Percentiles rank a stretch among this genome's conserved stretches.
Conservation (phyloP, 441 rosid genomes). For the Brassica balearica region DNA sequence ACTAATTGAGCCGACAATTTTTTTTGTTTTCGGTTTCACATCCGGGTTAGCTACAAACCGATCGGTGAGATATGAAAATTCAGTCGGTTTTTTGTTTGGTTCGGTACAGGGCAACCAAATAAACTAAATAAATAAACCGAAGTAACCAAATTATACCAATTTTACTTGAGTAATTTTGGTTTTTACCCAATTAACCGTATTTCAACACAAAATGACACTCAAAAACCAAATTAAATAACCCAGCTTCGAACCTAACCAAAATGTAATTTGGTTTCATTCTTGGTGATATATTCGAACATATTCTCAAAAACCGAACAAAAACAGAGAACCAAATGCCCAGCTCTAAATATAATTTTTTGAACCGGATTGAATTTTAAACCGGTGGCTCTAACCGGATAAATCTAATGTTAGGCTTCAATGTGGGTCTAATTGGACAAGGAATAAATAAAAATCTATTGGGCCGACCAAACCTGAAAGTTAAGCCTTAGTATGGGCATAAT, state of each 20-base stretch:
- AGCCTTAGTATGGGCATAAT: slow-evolving; percentile 23
- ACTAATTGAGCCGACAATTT: background rate
- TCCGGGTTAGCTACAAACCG: background rate
- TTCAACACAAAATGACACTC: background rate
- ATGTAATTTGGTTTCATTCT: background rate
- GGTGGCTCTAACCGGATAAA: background rate
- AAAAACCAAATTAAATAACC: background rate
- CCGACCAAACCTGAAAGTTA: slow-evolving; percentile 6
- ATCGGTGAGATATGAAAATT: background rate
- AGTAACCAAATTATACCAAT: too few species aligned
- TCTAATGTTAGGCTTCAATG: background rate
- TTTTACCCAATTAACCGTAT: background rate
- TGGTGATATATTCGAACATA: too few species aligned
- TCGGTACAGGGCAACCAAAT: background rate
- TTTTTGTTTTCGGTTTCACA: background rate
- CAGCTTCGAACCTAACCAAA: background rate
- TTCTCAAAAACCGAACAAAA: too few species aligned
- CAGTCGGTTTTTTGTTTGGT: background rate
- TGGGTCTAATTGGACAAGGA: background rate
- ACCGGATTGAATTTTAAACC: background rate
- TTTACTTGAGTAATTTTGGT: background rate
- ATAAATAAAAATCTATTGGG: background rate
- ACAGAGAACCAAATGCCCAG: too few species aligned
- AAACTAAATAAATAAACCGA: too few species aligned
- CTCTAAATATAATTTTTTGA: too few species aligned